Conservation (phyloP, 2,329 filamentous ascomycete genomes). For the Xylariales sp. region DNA sequence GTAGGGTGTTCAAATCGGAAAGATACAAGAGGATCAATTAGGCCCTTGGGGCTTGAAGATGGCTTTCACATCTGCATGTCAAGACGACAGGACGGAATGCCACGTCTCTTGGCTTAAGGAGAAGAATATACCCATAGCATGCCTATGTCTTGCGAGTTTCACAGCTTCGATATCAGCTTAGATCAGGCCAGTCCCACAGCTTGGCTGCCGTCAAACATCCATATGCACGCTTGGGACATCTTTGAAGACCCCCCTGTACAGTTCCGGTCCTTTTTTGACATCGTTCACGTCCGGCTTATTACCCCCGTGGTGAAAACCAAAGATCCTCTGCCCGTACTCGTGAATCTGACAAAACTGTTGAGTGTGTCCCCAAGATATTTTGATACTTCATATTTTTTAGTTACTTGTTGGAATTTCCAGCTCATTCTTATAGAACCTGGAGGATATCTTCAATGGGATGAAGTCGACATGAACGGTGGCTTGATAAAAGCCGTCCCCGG, state of each 20-base stretch:
- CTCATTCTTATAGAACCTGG: constrained; percentile 30
- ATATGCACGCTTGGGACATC: constrained; percentile 37
- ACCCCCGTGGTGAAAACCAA: constrained; percentile 33
- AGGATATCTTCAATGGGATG: constrained; percentile 37
- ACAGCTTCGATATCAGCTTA: constrained; percentile 38
- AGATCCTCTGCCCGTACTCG: constrained; percentile 29
- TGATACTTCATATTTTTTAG: not conserved
- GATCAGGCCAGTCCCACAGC: constrained; percentile 35
- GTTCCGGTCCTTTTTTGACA: constrained; percentile 34
- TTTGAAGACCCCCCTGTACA: constrained; percentile 32
- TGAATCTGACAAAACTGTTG: constrained; percentile 30
- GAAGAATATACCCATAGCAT: not conserved
- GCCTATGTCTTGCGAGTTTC: constrained; percentile 23
- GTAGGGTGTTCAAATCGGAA: too few relatives aligned
- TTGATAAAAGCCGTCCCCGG: constrained; percentile 30
- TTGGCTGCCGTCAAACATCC: constrained; percentile 35
- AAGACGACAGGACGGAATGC: too few relatives aligned
- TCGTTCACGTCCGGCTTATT: constrained; percentile 37
- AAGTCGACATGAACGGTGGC: constrained; percentile 26
- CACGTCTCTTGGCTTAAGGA: too few relatives aligned
- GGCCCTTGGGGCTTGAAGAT: too few relatives aligned
- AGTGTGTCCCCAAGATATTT: constrained; percentile 13
- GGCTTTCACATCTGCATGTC: too few relatives aligned
- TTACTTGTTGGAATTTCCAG: not conserved
- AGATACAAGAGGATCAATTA: too few relatives aligned